phyloP scores from a whole-genome alignment of 163 green algal genomes.

The Trebouxia gelatinosa region DNA sequence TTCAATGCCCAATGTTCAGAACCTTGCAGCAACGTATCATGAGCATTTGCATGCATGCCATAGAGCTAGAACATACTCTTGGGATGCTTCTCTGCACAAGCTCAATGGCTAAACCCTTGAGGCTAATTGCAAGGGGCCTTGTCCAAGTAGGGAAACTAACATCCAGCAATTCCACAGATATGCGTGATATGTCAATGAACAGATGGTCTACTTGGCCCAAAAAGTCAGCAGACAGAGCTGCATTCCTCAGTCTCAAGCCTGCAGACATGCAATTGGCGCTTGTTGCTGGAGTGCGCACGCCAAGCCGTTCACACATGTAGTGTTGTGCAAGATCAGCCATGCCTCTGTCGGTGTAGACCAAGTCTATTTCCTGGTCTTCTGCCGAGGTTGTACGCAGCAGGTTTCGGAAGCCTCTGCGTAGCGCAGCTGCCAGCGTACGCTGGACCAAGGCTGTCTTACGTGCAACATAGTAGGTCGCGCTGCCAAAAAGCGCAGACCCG shows the following conservation, averaged over 20 bases:
- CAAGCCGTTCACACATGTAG: not conserved
- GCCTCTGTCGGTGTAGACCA: not conserved
- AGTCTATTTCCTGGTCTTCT: not conserved
- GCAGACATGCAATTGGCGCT: too few relatives aligned
- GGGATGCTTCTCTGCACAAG: slow-evolving; percentile 46
- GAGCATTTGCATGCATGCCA: not conserved
- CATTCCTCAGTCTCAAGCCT: slow-evolving; percentile 33
- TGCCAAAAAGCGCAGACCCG: slow-evolving; percentile 7
- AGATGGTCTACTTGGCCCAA: slow-evolving; percentile 8
- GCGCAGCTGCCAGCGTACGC: slow-evolving; percentile 1
- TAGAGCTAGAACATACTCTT: slow-evolving; percentile 28
- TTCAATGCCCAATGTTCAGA: not conserved
- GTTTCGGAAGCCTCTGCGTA: not conserved
- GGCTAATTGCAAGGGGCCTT: slow-evolving; percentile 30
- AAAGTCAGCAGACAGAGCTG: not conserved
- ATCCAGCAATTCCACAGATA: slow-evolving; percentile 28
- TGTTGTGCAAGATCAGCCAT: not conserved
- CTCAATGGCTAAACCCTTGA: slow-evolving; percentile 19
- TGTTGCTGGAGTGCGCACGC: too few relatives aligned
- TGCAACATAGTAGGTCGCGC: slow-evolving; percentile 1
- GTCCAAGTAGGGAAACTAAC: slow-evolving; percentile 40
- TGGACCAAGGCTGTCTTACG: slow-evolving; percentile 14
- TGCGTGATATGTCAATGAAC: slow-evolving; percentile 14
- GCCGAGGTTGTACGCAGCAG: not conserved
- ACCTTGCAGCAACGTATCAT: not conserved